Conservation (phyloP, 2,329 filamentous ascomycete genomes). For the Pseudogymnoascus sp. region DNA sequence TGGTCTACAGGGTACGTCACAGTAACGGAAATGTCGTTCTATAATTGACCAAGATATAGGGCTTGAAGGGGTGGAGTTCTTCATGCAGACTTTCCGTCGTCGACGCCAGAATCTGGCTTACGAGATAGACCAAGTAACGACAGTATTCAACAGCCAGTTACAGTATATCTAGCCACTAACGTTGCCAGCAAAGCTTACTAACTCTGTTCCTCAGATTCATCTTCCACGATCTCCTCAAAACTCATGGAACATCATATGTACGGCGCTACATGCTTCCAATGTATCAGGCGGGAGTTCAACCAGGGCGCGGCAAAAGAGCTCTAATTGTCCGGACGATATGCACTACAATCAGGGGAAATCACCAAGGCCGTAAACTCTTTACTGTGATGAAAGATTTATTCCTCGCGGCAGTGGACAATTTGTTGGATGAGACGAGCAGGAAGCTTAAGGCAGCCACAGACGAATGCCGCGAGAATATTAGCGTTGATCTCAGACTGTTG, state of each 20-base stretch:
- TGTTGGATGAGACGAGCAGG: neutral
- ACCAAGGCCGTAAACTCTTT: slow-evolving; percentile 11
- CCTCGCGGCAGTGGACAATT: neutral
- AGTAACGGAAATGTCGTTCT: neutral
- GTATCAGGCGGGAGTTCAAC: slow-evolving; percentile 10
- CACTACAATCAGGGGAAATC: slow-evolving; percentile 7
- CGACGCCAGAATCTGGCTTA: slow-evolving; percentile 9
- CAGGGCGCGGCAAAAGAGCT: neutral
- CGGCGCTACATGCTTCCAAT: slow-evolving; percentile 12
- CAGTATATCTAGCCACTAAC: slow-evolving; percentile 7
- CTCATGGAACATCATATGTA: slow-evolving; percentile 11
- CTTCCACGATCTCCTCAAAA: slow-evolving; percentile 13
- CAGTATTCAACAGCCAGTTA: slow-evolving; percentile 9
- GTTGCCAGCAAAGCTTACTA: too few species aligned
- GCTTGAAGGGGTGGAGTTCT: slow-evolving; percentile 9
- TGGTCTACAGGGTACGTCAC: neutral
- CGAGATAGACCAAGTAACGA: slow-evolving; percentile 10
- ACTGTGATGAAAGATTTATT: slow-evolving; percentile 11
- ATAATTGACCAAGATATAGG: slow-evolving; percentile 8
- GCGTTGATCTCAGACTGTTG: slow-evolving; percentile 12
- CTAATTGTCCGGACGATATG: slow-evolving; percentile 2
- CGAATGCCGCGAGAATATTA: slow-evolving; percentile 11
- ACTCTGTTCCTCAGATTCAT: too few species aligned
- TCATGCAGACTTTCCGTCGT: slow-evolving; percentile 11
- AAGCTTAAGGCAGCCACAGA: slow-evolving; percentile 9